Percentiles rank a stretch among this genome's conserved stretches.
Conservation (phyloP, 345 rosid genomes). For the Turritis glabra region DNA sequence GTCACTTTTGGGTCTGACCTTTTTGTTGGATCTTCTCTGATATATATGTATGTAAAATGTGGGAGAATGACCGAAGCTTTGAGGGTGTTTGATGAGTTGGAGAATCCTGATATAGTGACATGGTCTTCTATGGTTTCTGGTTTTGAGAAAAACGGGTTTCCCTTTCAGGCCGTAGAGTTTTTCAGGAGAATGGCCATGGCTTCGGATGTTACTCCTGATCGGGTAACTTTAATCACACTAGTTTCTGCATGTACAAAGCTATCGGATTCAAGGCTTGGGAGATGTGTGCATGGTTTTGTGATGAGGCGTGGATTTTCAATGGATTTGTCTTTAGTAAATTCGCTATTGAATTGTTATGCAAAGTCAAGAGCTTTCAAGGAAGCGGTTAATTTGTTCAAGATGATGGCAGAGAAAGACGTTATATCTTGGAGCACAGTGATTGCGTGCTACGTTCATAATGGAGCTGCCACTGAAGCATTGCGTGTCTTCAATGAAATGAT, state of each 20-base stretch:
- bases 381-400: constrained; percentile 42
- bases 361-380: constrained; percentile 42
- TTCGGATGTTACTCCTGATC: constrained; percentile 42
- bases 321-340: constrained; percentile 42
- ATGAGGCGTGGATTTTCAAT: constrained; percentile 44
- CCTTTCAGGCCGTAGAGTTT: constrained; percentile 45
- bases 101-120: constrained; percentile 48
- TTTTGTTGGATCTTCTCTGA: constrained; percentile 52
- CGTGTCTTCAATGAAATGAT: constrained; percentile 50
- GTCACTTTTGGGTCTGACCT: constrained; percentile 39
- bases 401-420: constrained; percentile 51
- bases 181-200: constrained; percentile 43
- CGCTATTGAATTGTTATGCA: constrained; percentile 54
- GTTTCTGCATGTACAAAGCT: constrained; percentile 55
- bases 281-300: constrained; percentile 50
- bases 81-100: constrained; percentile 48
- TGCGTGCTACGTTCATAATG: constrained; percentile 46
- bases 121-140: constrained; percentile 70
- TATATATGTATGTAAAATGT: constrained; percentile 53
- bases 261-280: constrained; percentile 47
- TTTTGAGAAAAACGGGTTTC: constrained; percentile 48
- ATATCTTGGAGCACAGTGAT: constrained; percentile 61
- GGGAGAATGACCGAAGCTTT: constrained; percentile 46
- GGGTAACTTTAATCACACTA: constrained; percentile 50
- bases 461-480: constrained; percentile 43